Base-by-base conservation (phyloP, 169 alveolate species). In the Cyclospora cayetanensis region DNA sequence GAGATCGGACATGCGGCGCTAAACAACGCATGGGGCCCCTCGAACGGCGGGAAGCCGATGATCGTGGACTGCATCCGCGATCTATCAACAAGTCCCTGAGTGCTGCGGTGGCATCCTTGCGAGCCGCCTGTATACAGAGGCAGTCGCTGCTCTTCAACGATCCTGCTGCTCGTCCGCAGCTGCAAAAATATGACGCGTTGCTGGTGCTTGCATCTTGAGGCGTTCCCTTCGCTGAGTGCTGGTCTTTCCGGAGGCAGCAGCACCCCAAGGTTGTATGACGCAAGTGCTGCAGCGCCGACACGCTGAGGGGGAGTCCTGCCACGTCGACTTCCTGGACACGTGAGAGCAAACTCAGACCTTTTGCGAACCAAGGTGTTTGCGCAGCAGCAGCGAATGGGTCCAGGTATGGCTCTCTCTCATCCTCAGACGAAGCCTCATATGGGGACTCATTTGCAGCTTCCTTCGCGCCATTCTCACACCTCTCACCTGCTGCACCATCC, bases 321-420 rank as follows among this genome's bases (percentile, higher is more conserved):
- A 22, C 76, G 29, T 80, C 90, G 31, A 41, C 37, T 80, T 55
- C 46, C 15, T 53, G 90, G 70, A 80, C n/a, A 22, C 35, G 90
- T 18, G 90, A 50, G 20, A 80, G n/a, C 43, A 80, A 34, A 41
- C 60, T 50, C 90, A 80, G 77, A 34, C 76, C 90, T 35, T 11
- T 80, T 72, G 90, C 90, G 41, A 80, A 80, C n/a, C 90, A 52
- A 35, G 90, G 74, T 34, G 72, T 80, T 27, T 80, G 90, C 37
- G 90, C 90, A 22, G 90, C 90, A 53, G 60, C 74, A 80, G 90
- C 90, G 53, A 80, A 80, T 1, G 70, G 90, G 37, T 80, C 90
- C 76, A 53, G 27, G n/a, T 52, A 34, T 20, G 46, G 90, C 37
- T 80, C 90, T 80, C 76, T 34, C 18, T 80, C 90, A 18, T 46